Conservation (phyloP, 306 rosid genomes). For the Fragaria vesca region DNA sequence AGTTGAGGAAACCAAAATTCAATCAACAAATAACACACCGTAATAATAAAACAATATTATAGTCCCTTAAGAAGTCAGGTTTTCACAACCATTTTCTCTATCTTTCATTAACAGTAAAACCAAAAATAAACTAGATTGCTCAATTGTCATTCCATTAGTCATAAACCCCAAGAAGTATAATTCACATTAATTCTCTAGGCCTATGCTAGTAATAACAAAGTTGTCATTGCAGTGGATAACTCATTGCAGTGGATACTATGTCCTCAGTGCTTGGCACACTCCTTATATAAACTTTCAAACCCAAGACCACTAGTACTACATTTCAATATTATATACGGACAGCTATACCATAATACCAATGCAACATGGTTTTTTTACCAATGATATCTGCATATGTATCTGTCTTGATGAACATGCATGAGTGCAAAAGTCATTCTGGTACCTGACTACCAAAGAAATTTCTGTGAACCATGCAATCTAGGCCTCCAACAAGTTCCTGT, state of each 20-base stretch:
- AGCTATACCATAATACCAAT: neutral
- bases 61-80: neutral
- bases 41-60: neutral
- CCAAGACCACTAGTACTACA: neutral
- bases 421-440: slow-evolving; percentile 17
- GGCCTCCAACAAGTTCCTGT: slow-evolving; percentile 86
- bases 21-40: neutral
- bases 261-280: neutral
- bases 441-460: slow-evolving; percentile 99
- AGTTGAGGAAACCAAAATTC: neutral
- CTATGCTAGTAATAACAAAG: neutral
- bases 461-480: slow-evolving; percentile 90
- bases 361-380: neutral
- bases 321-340: neutral
- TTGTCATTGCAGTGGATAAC: neutral
- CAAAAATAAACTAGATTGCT: neutral
- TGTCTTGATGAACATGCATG: neutral
- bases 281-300: neutral
- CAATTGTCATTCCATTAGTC: neutral
- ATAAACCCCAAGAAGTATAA: neutral
- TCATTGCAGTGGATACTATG: neutral
- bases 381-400: neutral
- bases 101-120: slow-evolving; percentile 1
- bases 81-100: neutral
- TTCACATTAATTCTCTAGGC: neutral